phyloP scores from a whole-genome alignment of 257 asterid genomes.

The Solanum dulcamara region DNA sequence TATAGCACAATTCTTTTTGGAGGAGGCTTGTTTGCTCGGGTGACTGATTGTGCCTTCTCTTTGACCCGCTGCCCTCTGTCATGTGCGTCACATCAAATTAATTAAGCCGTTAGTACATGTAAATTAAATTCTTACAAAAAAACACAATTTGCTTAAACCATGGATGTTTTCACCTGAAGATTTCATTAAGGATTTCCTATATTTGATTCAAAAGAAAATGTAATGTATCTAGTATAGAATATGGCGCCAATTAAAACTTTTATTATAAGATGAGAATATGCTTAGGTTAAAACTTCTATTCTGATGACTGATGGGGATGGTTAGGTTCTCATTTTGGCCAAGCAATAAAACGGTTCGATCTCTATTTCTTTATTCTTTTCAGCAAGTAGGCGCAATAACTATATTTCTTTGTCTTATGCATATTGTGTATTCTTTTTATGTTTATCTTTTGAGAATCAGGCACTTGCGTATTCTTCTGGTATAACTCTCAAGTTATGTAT shows the following conservation, averaged over 20 bases:
- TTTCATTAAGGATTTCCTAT: background rate
- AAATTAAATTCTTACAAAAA: background rate
- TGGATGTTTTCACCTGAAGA: background rate
- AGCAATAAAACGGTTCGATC: background rate
- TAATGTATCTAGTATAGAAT: background rate
- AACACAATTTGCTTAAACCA: background rate
- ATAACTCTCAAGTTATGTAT: background rate
- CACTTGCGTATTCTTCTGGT: background rate
- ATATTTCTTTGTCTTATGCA: background rate
- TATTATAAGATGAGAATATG: background rate
- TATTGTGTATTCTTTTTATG: too few relatives aligned
- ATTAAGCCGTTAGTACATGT: background rate
- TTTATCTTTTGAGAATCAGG: background rate
- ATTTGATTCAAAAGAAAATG: background rate
- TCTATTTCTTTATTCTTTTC: background rate
- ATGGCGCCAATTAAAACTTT: background rate
- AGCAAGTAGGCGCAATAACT: background rate
- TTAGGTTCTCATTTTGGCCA: slow-evolving; percentile 10
- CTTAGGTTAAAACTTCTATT: background rate
- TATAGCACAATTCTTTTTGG: background rate
- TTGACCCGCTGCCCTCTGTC: background rate
- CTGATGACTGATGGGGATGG: background rate
- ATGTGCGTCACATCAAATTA: background rate
- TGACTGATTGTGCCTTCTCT: background rate
- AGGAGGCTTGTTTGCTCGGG: background rate